Conservation (phyloP, 2,329 filamentous ascomycete genomes). For the Trichoderma pleuroti region DNA sequence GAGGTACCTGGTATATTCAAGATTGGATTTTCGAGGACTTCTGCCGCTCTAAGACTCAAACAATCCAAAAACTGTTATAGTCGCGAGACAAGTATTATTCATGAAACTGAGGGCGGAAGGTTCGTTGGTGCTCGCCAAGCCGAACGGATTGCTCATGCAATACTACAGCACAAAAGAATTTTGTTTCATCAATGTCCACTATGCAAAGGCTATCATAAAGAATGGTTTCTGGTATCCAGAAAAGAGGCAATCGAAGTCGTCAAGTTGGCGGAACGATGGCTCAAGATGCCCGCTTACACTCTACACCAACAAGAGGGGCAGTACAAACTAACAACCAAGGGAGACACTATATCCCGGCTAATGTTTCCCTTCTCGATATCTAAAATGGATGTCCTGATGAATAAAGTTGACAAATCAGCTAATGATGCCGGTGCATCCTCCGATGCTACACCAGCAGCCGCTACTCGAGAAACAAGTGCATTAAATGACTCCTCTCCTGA, state of each 20-base stretch:
- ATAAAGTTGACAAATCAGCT: not conserved
- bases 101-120: not conserved
- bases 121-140: not conserved
- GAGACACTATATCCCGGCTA: not conserved
- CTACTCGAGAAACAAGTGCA: not conserved
- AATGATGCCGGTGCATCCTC: not conserved
- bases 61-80: no score
- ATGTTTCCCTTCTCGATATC: not conserved
- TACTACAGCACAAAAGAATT: not conserved
- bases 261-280: not conserved
- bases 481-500: not conserved
- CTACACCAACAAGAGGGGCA: not conserved
- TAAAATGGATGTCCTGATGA: accelerated
- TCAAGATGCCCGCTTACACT: not conserved
- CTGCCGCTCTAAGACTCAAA: no score
- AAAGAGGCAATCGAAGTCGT: not conserved
- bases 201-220: not conserved
- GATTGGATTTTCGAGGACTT: not conserved
- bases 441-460: not conserved
- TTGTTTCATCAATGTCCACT: accelerated
- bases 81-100: not conserved
- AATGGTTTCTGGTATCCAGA: not conserved
- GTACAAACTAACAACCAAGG: not conserved
- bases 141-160: not conserved
- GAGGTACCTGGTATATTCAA: not conserved